phyloP scores from a whole-genome alignment of 331 rosid genomes.

The Quercus phellos region DNA sequence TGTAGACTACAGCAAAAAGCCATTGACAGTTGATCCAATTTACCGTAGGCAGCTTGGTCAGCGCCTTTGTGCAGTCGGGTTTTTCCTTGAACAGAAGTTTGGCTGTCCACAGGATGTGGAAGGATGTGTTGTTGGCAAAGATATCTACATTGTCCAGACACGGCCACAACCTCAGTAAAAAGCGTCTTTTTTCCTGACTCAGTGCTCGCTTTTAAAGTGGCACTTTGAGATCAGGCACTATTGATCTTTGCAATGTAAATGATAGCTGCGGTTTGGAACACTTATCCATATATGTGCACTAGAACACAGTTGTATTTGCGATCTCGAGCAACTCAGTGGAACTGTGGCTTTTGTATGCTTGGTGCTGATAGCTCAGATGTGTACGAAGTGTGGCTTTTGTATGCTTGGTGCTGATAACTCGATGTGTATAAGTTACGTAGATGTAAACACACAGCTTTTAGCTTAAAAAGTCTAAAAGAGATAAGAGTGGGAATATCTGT shows the following conservation, averaged over 20 bases:
- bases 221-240: neutral
- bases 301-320: neutral
- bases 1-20: slow-evolving; percentile 88
- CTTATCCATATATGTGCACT: neutral
- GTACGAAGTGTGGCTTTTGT: neutral
- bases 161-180: slow-evolving; percentile 80
- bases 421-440: too few relatives aligned
- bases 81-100: slow-evolving; percentile 78
- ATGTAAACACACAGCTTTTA: too few relatives aligned
- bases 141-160: slow-evolving; percentile 79
- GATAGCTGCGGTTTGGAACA: neutral
- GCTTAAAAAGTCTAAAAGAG: too few relatives aligned
- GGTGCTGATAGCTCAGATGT: neutral
- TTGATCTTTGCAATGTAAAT: neutral
- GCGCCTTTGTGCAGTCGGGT: slow-evolving; percentile 78
- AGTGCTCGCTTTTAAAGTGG: neutral
- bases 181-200: neutral
- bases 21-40: slow-evolving; percentile 59
- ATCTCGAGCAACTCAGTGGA: neutral
- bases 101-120: slow-evolving; percentile 88
- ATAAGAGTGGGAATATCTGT: too few relatives aligned
- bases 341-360: neutral
- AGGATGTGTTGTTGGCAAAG: slow-evolving; percentile 84
- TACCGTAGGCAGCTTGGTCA: slow-evolving; percentile 80
- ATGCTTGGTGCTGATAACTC: neutral